phyloP scores from a whole-genome alignment of 352 stramenopile species.

The Pythium biforme region DNA sequence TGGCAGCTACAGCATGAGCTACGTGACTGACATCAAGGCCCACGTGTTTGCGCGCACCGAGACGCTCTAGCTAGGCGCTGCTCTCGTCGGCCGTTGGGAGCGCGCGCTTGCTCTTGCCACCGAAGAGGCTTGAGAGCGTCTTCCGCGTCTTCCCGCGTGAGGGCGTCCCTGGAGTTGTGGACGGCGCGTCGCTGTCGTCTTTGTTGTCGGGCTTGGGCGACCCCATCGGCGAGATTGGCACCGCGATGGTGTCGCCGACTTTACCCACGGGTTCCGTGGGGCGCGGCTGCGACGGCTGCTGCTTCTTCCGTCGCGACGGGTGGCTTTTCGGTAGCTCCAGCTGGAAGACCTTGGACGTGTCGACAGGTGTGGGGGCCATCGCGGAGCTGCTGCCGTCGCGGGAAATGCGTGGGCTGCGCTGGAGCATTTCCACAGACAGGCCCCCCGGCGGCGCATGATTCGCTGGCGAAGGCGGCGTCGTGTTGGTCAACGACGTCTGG shows the following conservation, averaged over 20 bases:
- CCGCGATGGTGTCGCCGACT: not conserved
- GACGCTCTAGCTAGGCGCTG: slow-evolving; percentile 13
- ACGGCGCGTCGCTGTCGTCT: slow-evolving; percentile 7
- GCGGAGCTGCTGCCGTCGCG: not conserved
- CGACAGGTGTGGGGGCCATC: not conserved
- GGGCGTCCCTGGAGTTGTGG: not conserved
- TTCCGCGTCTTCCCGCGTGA: slow-evolving; percentile 13
- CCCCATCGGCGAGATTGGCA: not conserved
- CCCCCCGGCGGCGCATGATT: slow-evolving; percentile 12
- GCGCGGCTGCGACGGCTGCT: slow-evolving; percentile 10
- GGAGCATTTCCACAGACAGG: slow-evolving; percentile 20
- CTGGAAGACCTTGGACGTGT: slow-evolving; percentile 39
- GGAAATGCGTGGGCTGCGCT: slow-evolving; percentile 23
- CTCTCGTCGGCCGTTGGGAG: not conserved
- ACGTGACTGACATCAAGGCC: slow-evolving; percentile 85
- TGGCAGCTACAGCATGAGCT: slow-evolving; percentile 87
- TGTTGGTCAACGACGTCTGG: not conserved
- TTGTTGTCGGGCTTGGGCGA: slow-evolving; percentile 23
- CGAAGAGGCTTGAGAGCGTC: not conserved
- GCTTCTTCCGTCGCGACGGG: slow-evolving; percentile 42
- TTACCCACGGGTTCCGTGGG: slow-evolving; percentile 2
- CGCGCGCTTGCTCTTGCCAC: slow-evolving; percentile 4
- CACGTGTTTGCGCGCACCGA: slow-evolving; percentile 76
- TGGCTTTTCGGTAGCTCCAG: slow-evolving; percentile 47
- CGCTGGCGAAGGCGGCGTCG: not conserved